Evolutionary conservation across 208 protist genomes (phyloP).

Genomic region (Trypanosoma vivax): DNA sequence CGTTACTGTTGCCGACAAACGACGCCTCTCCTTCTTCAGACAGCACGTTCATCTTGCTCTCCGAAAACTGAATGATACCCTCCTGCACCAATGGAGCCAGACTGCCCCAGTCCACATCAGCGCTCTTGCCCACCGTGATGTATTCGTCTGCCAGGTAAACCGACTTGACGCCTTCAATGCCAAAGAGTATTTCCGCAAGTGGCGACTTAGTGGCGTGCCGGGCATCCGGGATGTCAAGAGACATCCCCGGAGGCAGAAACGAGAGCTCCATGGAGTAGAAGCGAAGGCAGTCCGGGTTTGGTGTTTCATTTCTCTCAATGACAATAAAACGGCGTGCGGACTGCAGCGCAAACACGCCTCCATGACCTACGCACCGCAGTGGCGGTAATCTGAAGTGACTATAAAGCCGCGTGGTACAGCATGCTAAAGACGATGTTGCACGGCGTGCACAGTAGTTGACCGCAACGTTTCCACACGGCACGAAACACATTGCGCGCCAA

Average conservation of each 20-base stretch:
- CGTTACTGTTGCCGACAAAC: constrained; percentile 69
- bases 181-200: constrained; percentile 60
- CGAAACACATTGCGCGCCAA: no score
- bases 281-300: constrained; percentile 78
- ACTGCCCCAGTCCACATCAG: constrained; percentile 43
- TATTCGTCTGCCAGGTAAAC: constrained; percentile 82
- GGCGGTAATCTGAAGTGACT: not conserved
- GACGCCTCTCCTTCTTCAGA: constrained; percentile 58
- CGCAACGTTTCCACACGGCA: no score
- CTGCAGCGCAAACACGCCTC: constrained; percentile 3
- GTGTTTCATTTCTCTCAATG: constrained; percentile 76
- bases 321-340: constrained; percentile 31
- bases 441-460: no score
- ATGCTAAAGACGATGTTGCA: not conserved
- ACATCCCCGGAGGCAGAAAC: constrained; percentile 67
- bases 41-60: constrained; percentile 61
- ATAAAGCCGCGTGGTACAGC: not conserved
- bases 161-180: constrained; percentile 53
- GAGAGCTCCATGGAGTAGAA: constrained; percentile 87
- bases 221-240: constrained; percentile 63
- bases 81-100: constrained; percentile 54
- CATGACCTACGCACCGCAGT: not conserved
- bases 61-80: constrained; percentile 61
- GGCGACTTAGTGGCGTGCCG: constrained; percentile 70
- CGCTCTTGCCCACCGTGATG: constrained; percentile 58